Base-by-base conservation (phyloP, 75 land plant genomes). In the Picea glauca region DNA sequence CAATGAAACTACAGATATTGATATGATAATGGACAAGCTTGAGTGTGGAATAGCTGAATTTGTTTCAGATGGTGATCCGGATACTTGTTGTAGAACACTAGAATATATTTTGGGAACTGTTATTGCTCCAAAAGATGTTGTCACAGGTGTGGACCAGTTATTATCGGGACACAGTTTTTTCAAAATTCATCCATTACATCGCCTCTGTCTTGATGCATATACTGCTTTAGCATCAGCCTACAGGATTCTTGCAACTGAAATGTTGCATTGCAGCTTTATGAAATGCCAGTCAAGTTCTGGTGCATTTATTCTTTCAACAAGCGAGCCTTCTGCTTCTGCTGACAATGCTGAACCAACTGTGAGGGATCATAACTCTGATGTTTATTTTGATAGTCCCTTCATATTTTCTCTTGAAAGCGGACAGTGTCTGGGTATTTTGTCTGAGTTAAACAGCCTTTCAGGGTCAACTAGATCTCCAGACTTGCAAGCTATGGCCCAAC, bases 141-240 rank as follows among this genome's bases (percentile, higher is more conserved):
- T 68, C 46, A 68, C 33, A 14, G 30, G 8, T 18, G 72, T 5
- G 17, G 17, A 18, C 8, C 73, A 58, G 2, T 14, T 9, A 21
- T 54, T 60, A 62, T 58, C 83, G 58, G 23, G 23, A 77, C 13
- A 77, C 9, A 62, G 33, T 3, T 9, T 82, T 32, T 54, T 80
- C 78, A 62, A 79, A 32, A 74, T 81, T 81, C 87, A 85, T 58
- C 90, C 90, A 58, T 76, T 85, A 33, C 87, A 88, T 81, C 61
- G 79, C 58, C 63, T 83, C 0, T 81, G 80, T 46, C 63, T 88
- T 26, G 62, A 80, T 73, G 79, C 85, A 5, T 88, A 81, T 65
- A 77, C 81, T 14, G 60, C 82, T 35, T 79, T 85, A 30, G 58
- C 84, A 57, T 85, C 84, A 15, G 83, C 87, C 50, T 85, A 88